A percentile compares a stretch with the other conserved stretches of the same genome.
phyloP scores from a whole-genome alignment of 139 green algal genomes.

The Volvox africanus region DNA sequence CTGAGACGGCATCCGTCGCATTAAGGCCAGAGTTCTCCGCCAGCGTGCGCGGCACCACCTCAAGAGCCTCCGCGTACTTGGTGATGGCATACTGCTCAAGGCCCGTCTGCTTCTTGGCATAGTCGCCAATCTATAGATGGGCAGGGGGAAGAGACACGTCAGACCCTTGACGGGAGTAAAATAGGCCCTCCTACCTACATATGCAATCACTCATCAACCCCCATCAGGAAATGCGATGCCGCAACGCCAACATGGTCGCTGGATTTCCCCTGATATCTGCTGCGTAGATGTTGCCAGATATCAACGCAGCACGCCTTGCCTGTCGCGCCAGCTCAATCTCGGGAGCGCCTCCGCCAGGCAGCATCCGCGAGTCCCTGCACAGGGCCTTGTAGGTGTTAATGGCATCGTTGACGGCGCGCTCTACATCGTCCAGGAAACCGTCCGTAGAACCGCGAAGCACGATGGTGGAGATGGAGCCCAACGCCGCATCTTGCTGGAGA shows the following conservation, averaged over 20 bases:
- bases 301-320: conserved; percentile 35
- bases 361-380: conserved; percentile 80
- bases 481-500: conserved; percentile 79
- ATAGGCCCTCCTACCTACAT: too few species aligned
- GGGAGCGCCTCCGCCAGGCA: conserved; percentile 88
- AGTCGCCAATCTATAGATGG: conserved; percentile 64
- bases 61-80: conserved; percentile 94
- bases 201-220: too few species aligned
- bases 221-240: too few species aligned
- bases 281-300: too few species aligned
- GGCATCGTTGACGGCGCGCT: conserved; percentile 96
- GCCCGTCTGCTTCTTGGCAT: conserved; percentile 88
- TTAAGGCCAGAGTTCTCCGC: conserved; percentile 90
- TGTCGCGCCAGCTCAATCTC: conserved; percentile 92
- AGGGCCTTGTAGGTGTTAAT: conserved; percentile 97
- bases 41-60: conserved; percentile 91
- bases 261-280: too few species aligned
- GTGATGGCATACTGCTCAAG: conserved; percentile 97
- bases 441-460: conserved; percentile 94
- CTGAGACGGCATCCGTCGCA: conserved; percentile 78
- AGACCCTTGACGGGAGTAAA: too few species aligned
- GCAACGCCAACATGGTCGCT: too few species aligned
- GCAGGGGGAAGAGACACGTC: background rate
- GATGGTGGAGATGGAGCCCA: conserved; percentile 85
- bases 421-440: conserved; percentile 94